Evolutionary conservation across 768 basidiomycete species (phyloP).

Genomic region (Termitomyces sp.): DNA sequence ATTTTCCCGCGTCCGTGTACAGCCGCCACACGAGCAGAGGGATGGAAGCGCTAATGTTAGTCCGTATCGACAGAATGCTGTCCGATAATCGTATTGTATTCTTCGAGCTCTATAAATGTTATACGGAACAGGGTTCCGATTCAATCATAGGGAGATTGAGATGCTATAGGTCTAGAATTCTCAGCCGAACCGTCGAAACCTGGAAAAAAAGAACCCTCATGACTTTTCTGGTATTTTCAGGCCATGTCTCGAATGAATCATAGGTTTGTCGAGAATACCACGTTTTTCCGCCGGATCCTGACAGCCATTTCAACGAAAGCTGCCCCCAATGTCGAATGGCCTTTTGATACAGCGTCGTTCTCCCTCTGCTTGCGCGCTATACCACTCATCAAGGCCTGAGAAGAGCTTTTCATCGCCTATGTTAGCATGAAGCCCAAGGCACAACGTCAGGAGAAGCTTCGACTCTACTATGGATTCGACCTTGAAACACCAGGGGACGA

Average conservation of each 20-base stretch:
- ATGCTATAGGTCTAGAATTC: no score
- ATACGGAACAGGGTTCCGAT: neutral
- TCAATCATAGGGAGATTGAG: no score
- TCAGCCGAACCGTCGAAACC: neutral
- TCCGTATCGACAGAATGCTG: neutral
- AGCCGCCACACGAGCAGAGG: constrained; percentile 15
- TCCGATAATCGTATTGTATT: neutral
- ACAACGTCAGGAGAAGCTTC: no score
- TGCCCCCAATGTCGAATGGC: no score
- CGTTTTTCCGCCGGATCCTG: neutral
- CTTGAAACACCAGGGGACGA: no score
- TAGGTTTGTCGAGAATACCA: neutral
- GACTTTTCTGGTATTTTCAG: neutral
- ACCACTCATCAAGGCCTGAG: no score
- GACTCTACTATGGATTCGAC: no score
- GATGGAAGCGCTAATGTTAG: neutral
- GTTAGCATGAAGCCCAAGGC: no score
- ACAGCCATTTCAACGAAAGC: no score
- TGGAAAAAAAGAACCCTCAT: neutral
- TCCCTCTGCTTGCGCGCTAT: no score
- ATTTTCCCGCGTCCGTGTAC: neutral
- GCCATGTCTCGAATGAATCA: neutral
- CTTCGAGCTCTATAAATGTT: neutral
- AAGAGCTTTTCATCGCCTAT: no score
- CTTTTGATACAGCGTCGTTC: no score